Base-by-base conservation (phyloP, 2,329 filamentous ascomycete genomes). In the Penicillium sclerotigenum region DNA sequence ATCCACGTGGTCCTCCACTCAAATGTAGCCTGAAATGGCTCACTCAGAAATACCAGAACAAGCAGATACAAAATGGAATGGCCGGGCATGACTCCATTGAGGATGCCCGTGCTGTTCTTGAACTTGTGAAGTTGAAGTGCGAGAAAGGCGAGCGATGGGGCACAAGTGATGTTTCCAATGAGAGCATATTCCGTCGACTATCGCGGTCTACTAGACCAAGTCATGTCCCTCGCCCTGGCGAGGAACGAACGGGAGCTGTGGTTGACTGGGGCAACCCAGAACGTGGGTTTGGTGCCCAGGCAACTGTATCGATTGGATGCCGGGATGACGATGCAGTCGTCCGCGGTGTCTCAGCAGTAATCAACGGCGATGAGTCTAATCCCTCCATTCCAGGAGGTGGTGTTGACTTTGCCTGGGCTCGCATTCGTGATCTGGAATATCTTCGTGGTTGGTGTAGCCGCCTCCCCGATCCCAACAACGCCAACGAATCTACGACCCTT, bases 41-140 rank as follows among this genome's bases (percentile, higher is more conserved):
- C 2, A 83, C 89, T 0, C 87, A 93, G 63, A 94, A 93, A 69
- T 96, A 93, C 66, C 82, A 97, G 18, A 83, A 83, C 49, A 88
- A 90, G 54, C 89, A 95, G 71, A 96, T 99, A 51, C 94, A 99
- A 71, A 91, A 89, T 66, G 88, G 88, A 48, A 79, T 79, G 16
- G 80, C 81, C 16, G 94, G 94, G 16, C 94, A 99, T 71, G 88
- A 97, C 79, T 94, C 90, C 56, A 83, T 96, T 60, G 94, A 99
- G 73, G 94, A 99, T 72, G 91, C 94, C 14, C 87, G 83, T 62
- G 91, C 94, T 3, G 95, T 91, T 61, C 85, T 99, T 14, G 92
- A 97, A 67, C 86, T 99, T 1, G 86, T 97, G 46, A 96, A 94
- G 74, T 87, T 93, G 69, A 99, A 99, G 73, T 97, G 93, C 72